Base-by-base conservation (phyloP, 2,329 filamentous ascomycete genomes). In the Didymella pomorum region DNA sequence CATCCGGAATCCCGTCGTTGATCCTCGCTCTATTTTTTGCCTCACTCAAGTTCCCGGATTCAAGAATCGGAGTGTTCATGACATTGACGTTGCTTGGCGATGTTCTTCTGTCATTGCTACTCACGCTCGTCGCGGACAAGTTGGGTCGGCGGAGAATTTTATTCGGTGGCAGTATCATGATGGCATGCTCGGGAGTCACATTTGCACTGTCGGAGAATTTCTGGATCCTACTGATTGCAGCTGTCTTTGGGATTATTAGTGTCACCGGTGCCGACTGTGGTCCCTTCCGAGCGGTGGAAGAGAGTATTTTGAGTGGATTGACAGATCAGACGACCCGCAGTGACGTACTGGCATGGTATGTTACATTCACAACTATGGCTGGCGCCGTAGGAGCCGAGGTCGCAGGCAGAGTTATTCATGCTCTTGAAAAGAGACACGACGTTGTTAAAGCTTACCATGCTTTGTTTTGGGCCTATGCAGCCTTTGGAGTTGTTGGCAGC, bases 401-500 rank as follows among this genome's bases (percentile, higher is more conserved):
- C 5, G 75, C 76, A 21, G 80, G 80, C 18, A 74, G 78, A 65
- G 64, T 76, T 8, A 78, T 79, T 11, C 66, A 77, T n/a, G 79
- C 58, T n/a, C 55, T 80, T 5, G 72, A 77, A 50, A 66, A 71
- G 16, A 63, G 63, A 72, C 83, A 53, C 58, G 70, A 70, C 33
- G 69, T 72, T 12, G 65, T 73, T 14, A 73, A 69, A 10, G 75
- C 78, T 1, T 81, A 78, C 43, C 76, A 78, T 33, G 65, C 77
- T 6, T 61, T 81, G 4, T 82, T 82, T 58, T 78, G 74, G 72
- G 61, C 74, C 2, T 82, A 82, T 62, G 78, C 79, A 20, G 67
- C 69, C 0, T 75, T 81, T 51, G 80, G 80, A 0, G 28, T 76
- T 5, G 43, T 80, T 9, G 80, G 80, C 41, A 71, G 73, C 23